Evolutionary conservation across 164 flowering plant genomes (phyloP).

Genomic region (Sedum album): DNA sequence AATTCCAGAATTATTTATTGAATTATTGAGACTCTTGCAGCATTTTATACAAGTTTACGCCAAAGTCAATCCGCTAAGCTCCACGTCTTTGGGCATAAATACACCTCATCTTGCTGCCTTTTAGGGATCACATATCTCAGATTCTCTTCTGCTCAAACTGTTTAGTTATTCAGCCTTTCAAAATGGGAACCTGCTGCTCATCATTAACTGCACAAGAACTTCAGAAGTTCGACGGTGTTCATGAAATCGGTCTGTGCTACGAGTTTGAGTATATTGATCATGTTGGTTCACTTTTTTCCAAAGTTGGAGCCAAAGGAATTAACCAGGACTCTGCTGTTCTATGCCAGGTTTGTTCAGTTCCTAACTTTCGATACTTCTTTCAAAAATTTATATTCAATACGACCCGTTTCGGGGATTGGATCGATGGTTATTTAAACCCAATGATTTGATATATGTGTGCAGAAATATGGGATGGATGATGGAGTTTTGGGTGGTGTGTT

Average conservation of each 20-base stretch:
- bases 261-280: constrained; percentile 11
- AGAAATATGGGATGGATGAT: constrained; percentile 59
- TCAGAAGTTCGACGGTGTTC: constrained; percentile 28
- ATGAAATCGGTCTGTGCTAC: constrained; percentile 25
- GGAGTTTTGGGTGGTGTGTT: constrained; percentile 69
- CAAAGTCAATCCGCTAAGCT: constrained; percentile 6
- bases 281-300: constrained; percentile 45
- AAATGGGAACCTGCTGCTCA: constrained; percentile 72
- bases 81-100: neutral
- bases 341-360: constrained; percentile 34
- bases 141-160: neutral
- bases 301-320: constrained; percentile 53
- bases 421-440: neutral
- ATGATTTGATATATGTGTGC: neutral
- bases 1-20: constrained; percentile 13
- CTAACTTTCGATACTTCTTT: neutral
- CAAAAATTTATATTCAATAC: too few relatives aligned
- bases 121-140: neutral
- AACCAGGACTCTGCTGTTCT: constrained; percentile 75
- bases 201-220: constrained; percentile 33
- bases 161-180: neutral
- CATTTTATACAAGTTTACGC: constrained; percentile 20
- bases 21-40: constrained; percentile 20
- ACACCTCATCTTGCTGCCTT: neutral
- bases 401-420: neutral